phyloP scores from a whole-genome alignment of 768 basidiomycete species.

The Epithele typhae region DNA sequence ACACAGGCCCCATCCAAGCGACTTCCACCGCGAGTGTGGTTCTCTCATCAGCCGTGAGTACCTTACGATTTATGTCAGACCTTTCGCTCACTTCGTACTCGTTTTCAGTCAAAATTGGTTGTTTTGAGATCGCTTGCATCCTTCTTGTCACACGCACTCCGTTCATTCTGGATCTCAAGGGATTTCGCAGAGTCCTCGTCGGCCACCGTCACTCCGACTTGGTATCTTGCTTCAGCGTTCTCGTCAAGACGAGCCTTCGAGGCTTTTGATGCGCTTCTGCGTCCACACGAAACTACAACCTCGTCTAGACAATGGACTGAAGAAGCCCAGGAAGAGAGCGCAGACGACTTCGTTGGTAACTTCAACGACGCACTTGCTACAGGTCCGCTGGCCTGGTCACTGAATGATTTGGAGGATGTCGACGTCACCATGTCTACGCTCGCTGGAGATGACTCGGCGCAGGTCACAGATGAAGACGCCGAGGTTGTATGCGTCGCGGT shows the following conservation, averaged over 20 bases:
- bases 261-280: slow-evolving; percentile 47
- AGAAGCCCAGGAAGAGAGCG: slow-evolving; percentile 30
- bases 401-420: slow-evolving; percentile 19
- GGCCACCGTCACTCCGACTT: slow-evolving; percentile 37
- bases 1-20: slow-evolving; percentile 33
- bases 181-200: slow-evolving; percentile 1
- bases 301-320: slow-evolving; percentile 30
- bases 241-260: slow-evolving; percentile 43
- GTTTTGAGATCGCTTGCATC: slow-evolving; percentile 66
- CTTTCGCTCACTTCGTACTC: too few relatives aligned
- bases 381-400: slow-evolving; percentile 12
- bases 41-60: slow-evolving; percentile 56
- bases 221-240: slow-evolving; percentile 68
- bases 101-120: slow-evolving; percentile 72
- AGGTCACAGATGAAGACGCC: too few relatives aligned
- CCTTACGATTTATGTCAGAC: too few relatives aligned
- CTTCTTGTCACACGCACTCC: slow-evolving; percentile 54
- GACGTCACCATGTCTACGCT: too few relatives aligned
- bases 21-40: slow-evolving; percentile 64
- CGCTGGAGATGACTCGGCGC: too few relatives aligned
- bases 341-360: slow-evolving; percentile 30
- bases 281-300: slow-evolving; percentile 12
- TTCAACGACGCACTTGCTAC: slow-evolving; percentile 13
- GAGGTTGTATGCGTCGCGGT: slow-evolving; percentile 16
- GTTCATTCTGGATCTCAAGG: slow-evolving; percentile 11